These are phyloP conservation scores for Basidioascus undulatus DNA, from an alignment of 768 basidiomycete genomes.

Conservation along the genomic window DNA sequence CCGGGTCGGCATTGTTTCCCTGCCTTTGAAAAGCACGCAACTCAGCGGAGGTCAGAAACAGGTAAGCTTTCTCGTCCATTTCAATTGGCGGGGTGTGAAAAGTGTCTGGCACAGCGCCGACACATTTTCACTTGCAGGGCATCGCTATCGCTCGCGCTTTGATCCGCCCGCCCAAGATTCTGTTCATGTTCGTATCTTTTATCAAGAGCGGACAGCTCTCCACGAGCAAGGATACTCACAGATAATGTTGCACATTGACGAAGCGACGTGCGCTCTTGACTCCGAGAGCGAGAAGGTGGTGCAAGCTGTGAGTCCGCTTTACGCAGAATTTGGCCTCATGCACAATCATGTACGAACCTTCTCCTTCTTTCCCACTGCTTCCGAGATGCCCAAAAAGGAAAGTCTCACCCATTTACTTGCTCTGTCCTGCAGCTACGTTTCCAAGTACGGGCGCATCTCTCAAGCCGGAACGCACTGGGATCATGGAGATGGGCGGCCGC, in stretches of 20 bases:
- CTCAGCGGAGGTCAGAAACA: constrained; percentile 14
- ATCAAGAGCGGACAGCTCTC: no score
- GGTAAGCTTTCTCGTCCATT: background rate
- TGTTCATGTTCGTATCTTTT: no score
- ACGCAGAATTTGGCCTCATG: no score
- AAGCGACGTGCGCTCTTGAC: constrained; percentile 68
- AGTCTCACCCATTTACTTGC: no score
- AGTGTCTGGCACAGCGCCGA: no score
- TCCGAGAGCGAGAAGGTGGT: constrained; percentile 84
- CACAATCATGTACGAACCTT: constrained; percentile 78
- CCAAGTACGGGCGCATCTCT: constrained; percentile 62
- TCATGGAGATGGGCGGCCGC: no score
- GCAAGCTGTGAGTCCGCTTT: no score
- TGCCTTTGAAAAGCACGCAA: no score
- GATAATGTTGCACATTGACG: constrained; percentile 13
- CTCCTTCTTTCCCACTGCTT: constrained; percentile 70
- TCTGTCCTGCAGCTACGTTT: constrained; percentile 81
- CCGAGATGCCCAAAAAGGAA: constrained; percentile 79
- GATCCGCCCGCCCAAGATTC: constrained; percentile 18
- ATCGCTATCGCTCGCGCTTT: constrained; percentile 26
- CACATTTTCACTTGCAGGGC: constrained; percentile 12
- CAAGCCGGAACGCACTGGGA: constrained; percentile 78
- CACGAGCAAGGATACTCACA: no score
- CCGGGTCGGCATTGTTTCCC: no score
- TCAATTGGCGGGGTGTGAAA: no score